These are phyloP conservation scores for Vigna nakashimae DNA, from an alignment of 306 rosid species.

Conservation along the genomic window DNA sequence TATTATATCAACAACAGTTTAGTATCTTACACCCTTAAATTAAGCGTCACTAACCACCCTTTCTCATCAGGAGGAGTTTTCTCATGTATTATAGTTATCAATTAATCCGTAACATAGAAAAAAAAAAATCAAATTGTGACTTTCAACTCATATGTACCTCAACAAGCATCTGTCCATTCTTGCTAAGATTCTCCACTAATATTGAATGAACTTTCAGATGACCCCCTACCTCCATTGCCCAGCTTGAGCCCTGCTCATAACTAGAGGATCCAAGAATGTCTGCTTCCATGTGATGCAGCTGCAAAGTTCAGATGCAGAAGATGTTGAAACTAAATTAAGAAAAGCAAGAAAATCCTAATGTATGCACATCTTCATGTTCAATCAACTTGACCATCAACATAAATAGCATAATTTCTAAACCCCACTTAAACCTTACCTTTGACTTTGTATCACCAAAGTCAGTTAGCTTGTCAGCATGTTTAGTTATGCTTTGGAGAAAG, in stretches of 20 bases:
- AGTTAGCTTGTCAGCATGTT: conserved; percentile 90
- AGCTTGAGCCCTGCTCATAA: conserved; percentile 86
- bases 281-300: conserved; percentile 69
- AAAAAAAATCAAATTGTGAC: conserved; percentile 23
- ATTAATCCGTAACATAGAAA: conserved; percentile 36
- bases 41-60: too few species aligned
- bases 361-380: conserved; percentile 7
- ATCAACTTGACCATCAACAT: neutral
- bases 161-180: conserved; percentile 92
- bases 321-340: conserved; percentile 24
- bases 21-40: conserved; percentile 2
- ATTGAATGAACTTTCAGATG: conserved; percentile 90
- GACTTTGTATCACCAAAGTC: conserved; percentile 69
- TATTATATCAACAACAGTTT: conserved; percentile 14
- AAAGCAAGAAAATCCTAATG: neutral
- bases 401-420: neutral
- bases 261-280: conserved; percentile 66
- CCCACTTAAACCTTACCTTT: conserved; percentile 44
- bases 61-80: too few species aligned
- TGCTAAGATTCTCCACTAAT: conserved; percentile 87
- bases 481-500: conserved; percentile 88
- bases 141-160: conserved; percentile 64
- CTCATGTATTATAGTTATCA: conserved; percentile 21
- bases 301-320: conserved; percentile 34
- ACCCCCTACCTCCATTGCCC: conserved; percentile 99